Percentiles rank a stretch among this genome's conserved stretches.
These are phyloP conservation scores for Epichloe baconii DNA, from an alignment of 2,329 filamentous ascomycete species.

Conservation along the genomic window DNA sequence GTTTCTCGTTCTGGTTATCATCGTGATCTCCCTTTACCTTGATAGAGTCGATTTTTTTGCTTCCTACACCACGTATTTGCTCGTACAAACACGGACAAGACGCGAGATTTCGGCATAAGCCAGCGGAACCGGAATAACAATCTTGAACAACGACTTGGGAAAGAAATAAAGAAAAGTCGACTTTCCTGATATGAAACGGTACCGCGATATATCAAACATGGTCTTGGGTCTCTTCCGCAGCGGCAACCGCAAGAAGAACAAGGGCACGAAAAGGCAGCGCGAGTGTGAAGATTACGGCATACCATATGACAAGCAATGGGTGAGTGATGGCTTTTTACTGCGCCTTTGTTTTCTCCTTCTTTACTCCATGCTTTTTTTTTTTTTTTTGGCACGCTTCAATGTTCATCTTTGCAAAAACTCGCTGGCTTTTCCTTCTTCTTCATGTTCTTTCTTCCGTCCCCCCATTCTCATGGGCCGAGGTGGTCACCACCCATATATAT, in stretches of 20 bases:
- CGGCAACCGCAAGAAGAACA: neutral
- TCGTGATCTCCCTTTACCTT: too few relatives aligned
- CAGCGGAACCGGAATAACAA: too few relatives aligned
- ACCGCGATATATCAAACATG: neutral
- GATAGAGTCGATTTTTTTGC: too few relatives aligned
- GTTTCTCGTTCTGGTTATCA: too few relatives aligned
- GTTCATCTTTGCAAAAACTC: neutral
- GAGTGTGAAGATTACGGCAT: neutral
- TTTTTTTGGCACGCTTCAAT: neutral
- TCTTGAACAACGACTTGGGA: too few relatives aligned
- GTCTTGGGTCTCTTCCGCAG: neutral
- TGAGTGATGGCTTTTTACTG: slow-evolving; percentile 17
- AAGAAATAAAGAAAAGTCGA: too few relatives aligned
- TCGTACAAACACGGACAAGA: neutral
- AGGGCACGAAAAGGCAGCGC: slow-evolving; percentile 9
- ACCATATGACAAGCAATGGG: slow-evolving; percentile 35
- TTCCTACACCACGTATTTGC: too few relatives aligned
- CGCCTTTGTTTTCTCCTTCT: neutral
- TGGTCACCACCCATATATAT: neutral
- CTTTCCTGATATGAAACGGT: too few relatives aligned
- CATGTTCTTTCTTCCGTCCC: neutral
- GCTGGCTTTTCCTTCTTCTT: neutral
- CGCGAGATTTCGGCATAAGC: neutral
- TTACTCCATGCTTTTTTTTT: neutral
- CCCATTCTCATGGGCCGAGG: neutral